Evolutionary conservation across 306 rosid genomes (phyloP), one percentile per base, ranked within the genome.

Genomic region (Medicago ruthenica): DNA sequence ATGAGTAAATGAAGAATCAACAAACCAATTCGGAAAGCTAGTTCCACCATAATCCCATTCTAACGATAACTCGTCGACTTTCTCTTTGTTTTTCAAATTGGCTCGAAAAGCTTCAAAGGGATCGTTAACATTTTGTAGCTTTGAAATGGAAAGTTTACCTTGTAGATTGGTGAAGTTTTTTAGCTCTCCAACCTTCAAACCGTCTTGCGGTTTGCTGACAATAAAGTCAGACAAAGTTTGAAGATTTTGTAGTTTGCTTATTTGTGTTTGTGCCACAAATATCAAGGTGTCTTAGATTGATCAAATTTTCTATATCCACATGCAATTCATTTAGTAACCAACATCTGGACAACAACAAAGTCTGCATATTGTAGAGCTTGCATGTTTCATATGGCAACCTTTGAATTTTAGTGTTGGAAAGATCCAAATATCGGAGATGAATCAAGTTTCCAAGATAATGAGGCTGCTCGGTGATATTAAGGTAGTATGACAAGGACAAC

Each of bases 291-390:
- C 31, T 59, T 12, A 80, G 20, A 67, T 67, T 57, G 3, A 20
- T 41, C 15, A 80, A 11, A 7, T 67, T 74, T 11, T 24, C 57
- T 27, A 74, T 47, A 1, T 68, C 15, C 4, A 0, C 9, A 0
- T 67, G 67, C 12, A 80, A 12, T 51, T 39, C 53, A 37, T 1
- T 12, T 2, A 67, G 67, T 17, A 2, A 0, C 3, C 0, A 0
- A 37, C 84, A 86, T 4, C 0, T 0, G 3, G 34, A 55, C n/a
- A 83, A n/a, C 7, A 67, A n/a, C 16, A 84, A 45, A 0, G 85
- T 79, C 9, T 87, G 83, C 36, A 87, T 21, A 67, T 76, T 87
- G 39, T 63, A 57, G 0, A 83, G 67, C 2, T 20, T 18, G 17
- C 79, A 7, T 1, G 47, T 40, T 7, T 57, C 60, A 21, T 77